These are phyloP conservation scores for Haplosporangium gracile DNA, from an alignment of 192 early-diverging fungal genomes.

Conservation along the genomic window DNA sequence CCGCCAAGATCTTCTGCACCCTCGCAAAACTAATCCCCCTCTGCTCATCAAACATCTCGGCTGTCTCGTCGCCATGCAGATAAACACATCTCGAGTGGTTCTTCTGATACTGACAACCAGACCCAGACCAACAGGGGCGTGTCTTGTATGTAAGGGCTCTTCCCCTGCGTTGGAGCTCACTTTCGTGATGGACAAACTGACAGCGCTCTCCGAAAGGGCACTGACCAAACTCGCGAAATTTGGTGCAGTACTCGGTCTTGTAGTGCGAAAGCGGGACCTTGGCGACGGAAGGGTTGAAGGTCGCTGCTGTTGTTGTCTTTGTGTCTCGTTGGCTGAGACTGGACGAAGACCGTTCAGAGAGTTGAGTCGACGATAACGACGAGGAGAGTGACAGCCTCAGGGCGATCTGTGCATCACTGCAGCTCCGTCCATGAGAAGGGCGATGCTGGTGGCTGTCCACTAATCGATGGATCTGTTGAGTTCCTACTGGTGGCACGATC, in stretches of 20 bases:
- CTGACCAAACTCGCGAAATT: slow-evolving; percentile 18
- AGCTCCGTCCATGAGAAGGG: not conserved
- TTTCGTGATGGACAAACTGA: slow-evolving; percentile 28
- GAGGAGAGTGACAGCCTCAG: not conserved
- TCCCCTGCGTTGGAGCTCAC: slow-evolving; percentile 16
- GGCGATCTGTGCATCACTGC: not conserved
- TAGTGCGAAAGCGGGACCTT: slow-evolving; percentile 4
- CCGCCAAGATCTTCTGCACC: slow-evolving; percentile 24
- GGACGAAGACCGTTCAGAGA: not conserved
- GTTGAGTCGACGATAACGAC: not conserved
- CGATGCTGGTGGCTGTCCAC: not conserved
- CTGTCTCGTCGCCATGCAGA: slow-evolving; percentile 29
- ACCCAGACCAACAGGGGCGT: slow-evolving; percentile 15
- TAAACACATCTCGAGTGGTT: slow-evolving; percentile 36
- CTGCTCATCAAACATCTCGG: slow-evolving; percentile 39
- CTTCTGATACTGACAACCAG: slow-evolving; percentile 18
- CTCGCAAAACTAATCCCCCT: slow-evolving; percentile 18
- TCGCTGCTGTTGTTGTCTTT: not conserved
- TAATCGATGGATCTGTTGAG: not conserved
- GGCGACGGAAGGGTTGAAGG: not conserved
- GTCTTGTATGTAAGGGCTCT: slow-evolving; percentile 36
- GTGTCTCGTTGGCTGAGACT: not conserved
- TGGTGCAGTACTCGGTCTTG: slow-evolving; percentile 36
- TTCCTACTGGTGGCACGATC: not conserved
- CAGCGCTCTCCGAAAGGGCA: slow-evolving; percentile 25